Base-by-base conservation (phyloP, 345 rosid genomes). In the Camelina laxa region DNA sequence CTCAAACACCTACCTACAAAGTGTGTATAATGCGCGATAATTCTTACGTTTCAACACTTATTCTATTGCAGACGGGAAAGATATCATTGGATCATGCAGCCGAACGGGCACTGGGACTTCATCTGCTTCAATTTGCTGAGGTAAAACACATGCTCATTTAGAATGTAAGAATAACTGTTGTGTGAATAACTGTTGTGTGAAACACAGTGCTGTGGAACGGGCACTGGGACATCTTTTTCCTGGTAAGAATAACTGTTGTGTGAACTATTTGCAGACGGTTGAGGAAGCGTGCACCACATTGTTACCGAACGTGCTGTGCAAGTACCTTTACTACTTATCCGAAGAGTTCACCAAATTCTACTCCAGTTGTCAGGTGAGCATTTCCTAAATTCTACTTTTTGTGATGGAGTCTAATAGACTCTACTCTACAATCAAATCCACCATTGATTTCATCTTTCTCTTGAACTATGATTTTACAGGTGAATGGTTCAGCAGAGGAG, bases 261-360 rank as follows among this genome's bases (percentile, higher is more conserved):
- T 13, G 20, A 48, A 44, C 9, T 4, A 7, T 15, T 35, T 36
- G 35, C 36, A 91, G 96, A 83, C 80, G 66, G 92, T 92, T 15
- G 93, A 92, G 77, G 93, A 92, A 65, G 96, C 91, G 17, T 87
- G 89, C 72, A 69, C 83, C 35, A 86, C 84, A 68, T 79, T 89
- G 50, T 77, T 85, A 62, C 97, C 96, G 1, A 88, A 82, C 44
- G 79, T 87, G 30, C 39, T 92, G 72, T 92, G 97, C 20, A 89
- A 88, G 76, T 89, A 92, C 68, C 89, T 92, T 12, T 89, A 88
- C 55, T 80, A 85, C 57, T 75, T 89, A 30, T 88, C 96, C 0
- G 96, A 92, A 49, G 19, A 85, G 76, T 92, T 78, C 85, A 80
- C 92, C 17, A 89, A 71, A 61, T 92, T 89, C 74, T 92, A 92